Evolutionary conservation across 768 basidiomycete species (phyloP).

Genomic region (Trametes meyenii): DNA sequence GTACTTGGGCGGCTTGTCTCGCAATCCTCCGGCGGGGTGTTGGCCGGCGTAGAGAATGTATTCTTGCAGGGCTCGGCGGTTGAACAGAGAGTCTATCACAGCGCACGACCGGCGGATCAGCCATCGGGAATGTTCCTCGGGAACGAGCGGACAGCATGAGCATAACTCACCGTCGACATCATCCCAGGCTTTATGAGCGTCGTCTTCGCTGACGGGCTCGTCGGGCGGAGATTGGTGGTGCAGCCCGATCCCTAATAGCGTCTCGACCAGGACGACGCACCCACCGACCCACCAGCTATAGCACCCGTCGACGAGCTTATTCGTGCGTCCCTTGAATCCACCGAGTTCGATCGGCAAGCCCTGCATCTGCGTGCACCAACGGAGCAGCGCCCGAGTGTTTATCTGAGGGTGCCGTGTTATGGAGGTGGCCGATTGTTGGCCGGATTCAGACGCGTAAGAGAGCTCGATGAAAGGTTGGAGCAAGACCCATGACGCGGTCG

Average conservation of each 20-base stretch:
- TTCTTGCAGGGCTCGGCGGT: slow-evolving; percentile 77
- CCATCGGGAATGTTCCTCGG: background rate
- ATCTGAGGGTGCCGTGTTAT: slow-evolving; percentile 44
- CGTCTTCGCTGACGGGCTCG: slow-evolving; percentile 29
- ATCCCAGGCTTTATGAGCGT: slow-evolving; percentile 56
- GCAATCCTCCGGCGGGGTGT: slow-evolving; percentile 79
- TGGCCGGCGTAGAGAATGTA: slow-evolving; percentile 89
- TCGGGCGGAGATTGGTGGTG: slow-evolving; percentile 29
- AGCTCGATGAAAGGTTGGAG: slow-evolving; percentile 57
- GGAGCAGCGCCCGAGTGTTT: slow-evolving; percentile 59
- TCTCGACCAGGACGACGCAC: slow-evolving; percentile 76
- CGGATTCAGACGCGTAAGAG: slow-evolving; percentile 16
- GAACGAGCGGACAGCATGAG: background rate
- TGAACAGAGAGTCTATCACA: slow-evolving; percentile 48
- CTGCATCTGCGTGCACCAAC: slow-evolving; percentile 90
- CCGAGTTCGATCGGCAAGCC: slow-evolving; percentile 82
- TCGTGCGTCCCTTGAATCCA: slow-evolving; percentile 91
- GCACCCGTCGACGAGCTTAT: slow-evolving; percentile 99
- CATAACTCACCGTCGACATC: slow-evolving; percentile 64
- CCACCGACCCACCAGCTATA: slow-evolving; percentile 99
- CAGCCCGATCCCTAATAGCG: slow-evolving; percentile 37
- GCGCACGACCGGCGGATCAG: too few relatives aligned
- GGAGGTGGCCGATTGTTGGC: slow-evolving; percentile 1
- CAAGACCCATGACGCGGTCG: slow-evolving; percentile 82
- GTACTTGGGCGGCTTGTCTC: slow-evolving; percentile 96